These are phyloP conservation scores for Actinomortierella wolfii DNA, from an alignment of 371 early-diverging fungal species.

Conservation along the genomic window DNA sequence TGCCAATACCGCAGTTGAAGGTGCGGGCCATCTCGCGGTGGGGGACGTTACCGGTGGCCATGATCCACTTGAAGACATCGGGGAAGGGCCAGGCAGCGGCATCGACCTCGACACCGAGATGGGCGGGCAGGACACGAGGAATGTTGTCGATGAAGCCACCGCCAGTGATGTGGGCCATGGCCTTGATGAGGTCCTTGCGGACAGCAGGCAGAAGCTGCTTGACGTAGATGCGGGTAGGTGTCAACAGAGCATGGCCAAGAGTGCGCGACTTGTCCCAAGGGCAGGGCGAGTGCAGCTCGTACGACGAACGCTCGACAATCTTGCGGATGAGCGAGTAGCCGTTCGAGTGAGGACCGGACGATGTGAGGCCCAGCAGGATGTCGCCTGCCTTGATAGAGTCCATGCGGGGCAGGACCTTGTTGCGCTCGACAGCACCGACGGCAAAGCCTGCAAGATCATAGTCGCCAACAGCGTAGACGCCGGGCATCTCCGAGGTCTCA, in stretches of 20 bases:
- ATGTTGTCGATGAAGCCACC: slow-evolving; percentile 98
- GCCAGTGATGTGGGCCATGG: slow-evolving; percentile 97
- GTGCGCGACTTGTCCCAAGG: slow-evolving; percentile 71
- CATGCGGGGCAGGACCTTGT: slow-evolving; percentile 84
- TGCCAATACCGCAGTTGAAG: slow-evolving; percentile 98
- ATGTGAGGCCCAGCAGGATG: slow-evolving; percentile 87
- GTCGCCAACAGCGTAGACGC: slow-evolving; percentile 86
- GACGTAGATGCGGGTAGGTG: slow-evolving; percentile 95
- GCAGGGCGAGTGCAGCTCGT: slow-evolving; percentile 78
- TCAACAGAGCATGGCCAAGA: slow-evolving; percentile 85
- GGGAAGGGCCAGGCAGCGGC: slow-evolving; percentile 82
- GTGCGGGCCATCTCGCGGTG: slow-evolving; percentile 92
- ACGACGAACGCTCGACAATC: slow-evolving; percentile 76
- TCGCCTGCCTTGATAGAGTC: slow-evolving; percentile 80
- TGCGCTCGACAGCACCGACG: slow-evolving; percentile 95
- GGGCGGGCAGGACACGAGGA: slow-evolving; percentile 91
- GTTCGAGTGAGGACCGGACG: slow-evolving; percentile 96
- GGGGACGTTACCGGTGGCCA: slow-evolving; percentile 83
- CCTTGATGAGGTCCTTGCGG: slow-evolving; percentile 81
- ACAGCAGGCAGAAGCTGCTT: slow-evolving; percentile 86
- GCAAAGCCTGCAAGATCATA: slow-evolving; percentile 97
- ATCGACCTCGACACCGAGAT: slow-evolving; percentile 79
- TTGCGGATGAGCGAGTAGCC: slow-evolving; percentile 97
- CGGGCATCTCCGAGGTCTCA: slow-evolving; percentile 99
- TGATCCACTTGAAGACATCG: slow-evolving; percentile 94